phyloP scores from a whole-genome alignment of 1,284 basidiomycete genomes.

The Fistulinella cinereoalba region DNA sequence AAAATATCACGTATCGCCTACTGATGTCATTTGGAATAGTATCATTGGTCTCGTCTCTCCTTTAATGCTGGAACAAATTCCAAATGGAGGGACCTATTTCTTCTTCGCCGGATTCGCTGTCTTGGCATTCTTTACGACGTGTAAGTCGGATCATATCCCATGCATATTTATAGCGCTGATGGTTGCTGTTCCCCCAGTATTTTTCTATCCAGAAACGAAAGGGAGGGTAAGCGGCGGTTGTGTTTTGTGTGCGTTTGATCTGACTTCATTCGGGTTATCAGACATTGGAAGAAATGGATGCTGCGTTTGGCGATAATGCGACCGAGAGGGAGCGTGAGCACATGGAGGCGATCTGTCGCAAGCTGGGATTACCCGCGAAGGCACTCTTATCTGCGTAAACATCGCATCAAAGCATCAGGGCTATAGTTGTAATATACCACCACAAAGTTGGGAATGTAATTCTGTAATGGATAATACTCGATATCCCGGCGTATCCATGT shows the following conservation, averaged over 20 bases:
- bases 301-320: slow-evolving; percentile 31
- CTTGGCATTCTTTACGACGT: slow-evolving; percentile 31
- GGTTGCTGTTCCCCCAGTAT: slow-evolving; percentile 10
- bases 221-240: slow-evolving; percentile 25
- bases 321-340: slow-evolving; percentile 29
- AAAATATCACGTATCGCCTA: background rate
- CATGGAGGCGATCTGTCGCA: slow-evolving; percentile 29
- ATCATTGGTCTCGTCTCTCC: slow-evolving; percentile 32
- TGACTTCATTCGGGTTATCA: slow-evolving; percentile 15
- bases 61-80: slow-evolving; percentile 24
- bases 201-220: slow-evolving; percentile 33
- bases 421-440: too few species aligned
- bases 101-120: slow-evolving; percentile 30
- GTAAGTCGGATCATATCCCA: slow-evolving; percentile 16
- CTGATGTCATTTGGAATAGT: slow-evolving; percentile 10
- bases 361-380: slow-evolving; percentile 29
- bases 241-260: background rate
- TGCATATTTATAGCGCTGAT: too few species aligned
- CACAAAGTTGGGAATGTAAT: too few species aligned
- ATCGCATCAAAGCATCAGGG: background rate
- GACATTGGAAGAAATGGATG: slow-evolving; percentile 37
- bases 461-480: too few species aligned
- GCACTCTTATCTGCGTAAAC: slow-evolving; percentile 21
- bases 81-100: slow-evolving; percentile 30
- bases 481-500: too few species aligned